Evolutionary conservation across 257 asterid species (phyloP), one percentile per base, ranked within the genome.

Genomic region (Plantago ovata): DNA sequence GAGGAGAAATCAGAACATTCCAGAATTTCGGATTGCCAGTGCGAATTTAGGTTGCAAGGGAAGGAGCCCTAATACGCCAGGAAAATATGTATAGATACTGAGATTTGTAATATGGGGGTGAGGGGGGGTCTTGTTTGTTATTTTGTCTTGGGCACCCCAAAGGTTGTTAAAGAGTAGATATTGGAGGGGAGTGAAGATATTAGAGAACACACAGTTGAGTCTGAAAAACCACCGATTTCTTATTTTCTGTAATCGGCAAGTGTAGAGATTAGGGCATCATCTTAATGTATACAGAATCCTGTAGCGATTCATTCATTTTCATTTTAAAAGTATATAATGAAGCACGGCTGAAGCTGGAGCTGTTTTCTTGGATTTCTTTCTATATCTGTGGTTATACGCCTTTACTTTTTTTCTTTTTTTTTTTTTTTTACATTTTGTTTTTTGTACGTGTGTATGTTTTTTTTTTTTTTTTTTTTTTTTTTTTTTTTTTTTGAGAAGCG

Each of bases 11-110:
- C 80, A 81, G 79, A 69, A 77, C 87, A 45, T 93, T 86, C 71
- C 99, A 93, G 71, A 93, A 86, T 73, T 93, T 93, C 46, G 97
- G 99, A 58, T 69, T 82, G 75, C 99, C 99, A 3, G 62, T 84
- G 44, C 84, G 95, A 28, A 76, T 84, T 38, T 86, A 81, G 67
- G 71, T 55, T 48, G 2, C 46, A n/a, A 24, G 3, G 13, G 28
- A 48, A 15, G 16, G 71, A 56, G 19, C 14, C 41, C 14, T 16
- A 58, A 53, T 49, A 38, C 39, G 15, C 6, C 24, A 38, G 58
- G 23, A 70, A 50, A 75, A 69, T 38, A 76, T 89, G 97, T 86
- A 89, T 81, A 89, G 95, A 69, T 78, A 47, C 36, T 68, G 80
- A 66, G 79, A 82, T 69, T n/a, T 79, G 91, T 85, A 79, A 74